Conservation (phyloP, 768 basidiomycete genomes). For the Termitomyces sp. region DNA sequence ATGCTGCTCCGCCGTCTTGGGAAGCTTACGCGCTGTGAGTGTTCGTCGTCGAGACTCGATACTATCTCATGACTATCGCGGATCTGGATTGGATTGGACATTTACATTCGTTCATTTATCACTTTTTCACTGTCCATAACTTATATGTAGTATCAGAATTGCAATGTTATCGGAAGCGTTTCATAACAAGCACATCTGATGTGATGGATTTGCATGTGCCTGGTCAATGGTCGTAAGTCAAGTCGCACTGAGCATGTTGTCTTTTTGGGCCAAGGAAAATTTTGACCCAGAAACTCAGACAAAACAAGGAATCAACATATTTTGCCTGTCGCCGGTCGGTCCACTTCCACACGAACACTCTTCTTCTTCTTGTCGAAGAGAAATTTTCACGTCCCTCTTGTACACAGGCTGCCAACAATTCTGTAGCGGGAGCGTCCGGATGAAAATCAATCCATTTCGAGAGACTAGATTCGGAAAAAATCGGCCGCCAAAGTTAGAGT, state of each 20-base stretch:
- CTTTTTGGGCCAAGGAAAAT: neutral
- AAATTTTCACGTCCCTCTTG: neutral
- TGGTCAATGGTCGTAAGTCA: neutral
- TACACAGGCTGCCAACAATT: neutral
- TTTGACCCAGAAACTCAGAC: neutral
- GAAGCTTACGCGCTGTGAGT: constrained; percentile 35
- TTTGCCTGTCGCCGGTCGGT: neutral
- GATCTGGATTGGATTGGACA: constrained; percentile 27
- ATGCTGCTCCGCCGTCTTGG: constrained; percentile 26
- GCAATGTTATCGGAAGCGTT: constrained; percentile 15
- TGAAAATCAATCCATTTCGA: constrained; percentile 2
- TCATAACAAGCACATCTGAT: neutral
- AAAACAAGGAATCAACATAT: neutral
- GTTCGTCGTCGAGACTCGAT: constrained; percentile 1
- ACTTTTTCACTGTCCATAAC: constrained; percentile 5
- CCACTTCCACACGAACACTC: neutral
- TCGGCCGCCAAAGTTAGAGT: constrained; percentile 24
- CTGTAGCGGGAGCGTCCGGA: neutral
- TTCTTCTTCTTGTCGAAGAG: neutral
- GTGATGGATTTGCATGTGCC: neutral
- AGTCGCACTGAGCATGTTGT: neutral
- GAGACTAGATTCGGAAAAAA: constrained; percentile 25
- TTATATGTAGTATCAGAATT: constrained; percentile 17
- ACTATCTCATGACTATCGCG: constrained; percentile 19
- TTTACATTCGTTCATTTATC: constrained; percentile 17